Evolutionary conservation across 306 rosid genomes (phyloP).

Genomic region (Quercus suber): DNA sequence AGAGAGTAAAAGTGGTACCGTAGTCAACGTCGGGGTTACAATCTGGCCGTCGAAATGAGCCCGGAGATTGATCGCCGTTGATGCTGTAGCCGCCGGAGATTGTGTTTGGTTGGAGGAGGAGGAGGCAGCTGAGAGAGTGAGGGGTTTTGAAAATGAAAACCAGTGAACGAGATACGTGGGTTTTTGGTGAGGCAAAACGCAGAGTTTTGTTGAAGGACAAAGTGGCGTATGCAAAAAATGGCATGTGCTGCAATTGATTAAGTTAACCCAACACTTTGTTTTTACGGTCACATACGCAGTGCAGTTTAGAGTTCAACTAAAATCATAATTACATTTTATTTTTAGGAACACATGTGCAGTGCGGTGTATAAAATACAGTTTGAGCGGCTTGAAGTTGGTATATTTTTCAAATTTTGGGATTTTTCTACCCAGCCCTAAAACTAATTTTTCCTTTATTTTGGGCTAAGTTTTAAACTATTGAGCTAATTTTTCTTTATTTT

Average conservation of each 20-base stretch:
- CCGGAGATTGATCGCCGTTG: background rate
- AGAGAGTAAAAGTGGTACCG: background rate
- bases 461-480: no score
- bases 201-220: no score
- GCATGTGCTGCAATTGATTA: no score
- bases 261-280: no score
- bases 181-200: background rate
- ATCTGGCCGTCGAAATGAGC: background rate
- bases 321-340: no score
- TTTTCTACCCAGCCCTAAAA: no score
- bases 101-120: background rate
- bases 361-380: fast-evolving
- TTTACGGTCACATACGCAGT: fast-evolving
- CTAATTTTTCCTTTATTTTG: no score
- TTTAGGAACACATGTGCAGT: fast-evolving
- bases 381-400: fast-evolving
- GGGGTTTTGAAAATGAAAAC: background rate
- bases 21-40: background rate
- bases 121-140: background rate
- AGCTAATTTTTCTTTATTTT: no score
- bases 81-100: background rate
- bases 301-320: fast-evolving
- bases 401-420: no score
- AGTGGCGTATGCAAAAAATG: no score
- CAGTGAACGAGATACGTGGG: background rate